Percentiles rank a stretch among this genome's conserved stretches.
phyloP scores from a whole-genome alignment of 2,329 filamentous ascomycete genomes.

The Phaeosphaeria sp. region DNA sequence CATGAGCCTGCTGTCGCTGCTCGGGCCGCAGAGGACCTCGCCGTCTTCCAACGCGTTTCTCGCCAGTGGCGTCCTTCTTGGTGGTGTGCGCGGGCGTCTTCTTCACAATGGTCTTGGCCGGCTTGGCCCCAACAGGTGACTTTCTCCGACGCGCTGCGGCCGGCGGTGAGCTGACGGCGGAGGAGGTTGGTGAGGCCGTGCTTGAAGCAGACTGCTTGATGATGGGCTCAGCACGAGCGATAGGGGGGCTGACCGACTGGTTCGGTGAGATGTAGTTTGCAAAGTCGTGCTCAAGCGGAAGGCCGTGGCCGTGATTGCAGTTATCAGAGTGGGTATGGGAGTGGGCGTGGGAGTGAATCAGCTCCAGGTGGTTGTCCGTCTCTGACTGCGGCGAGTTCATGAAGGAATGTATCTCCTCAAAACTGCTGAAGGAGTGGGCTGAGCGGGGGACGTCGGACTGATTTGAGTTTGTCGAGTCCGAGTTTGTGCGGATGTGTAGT shows the following conservation, averaged over 20 bases:
- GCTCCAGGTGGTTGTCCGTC: slow-evolving; percentile 39
- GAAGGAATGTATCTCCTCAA: slow-evolving; percentile 74
- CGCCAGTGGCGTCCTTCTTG: slow-evolving; percentile 76
- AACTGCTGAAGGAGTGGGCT: slow-evolving; percentile 76
- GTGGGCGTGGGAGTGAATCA: slow-evolving; percentile 31
- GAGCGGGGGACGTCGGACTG: slow-evolving; percentile 67
- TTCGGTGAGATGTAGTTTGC: slow-evolving; percentile 50
- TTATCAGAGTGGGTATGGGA: slow-evolving; percentile 34
- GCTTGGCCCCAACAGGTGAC: slow-evolving; percentile 75
- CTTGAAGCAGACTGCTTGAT: slow-evolving; percentile 70
- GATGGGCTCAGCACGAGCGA: slow-evolving; percentile 70
- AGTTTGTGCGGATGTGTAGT: slow-evolving; percentile 83
- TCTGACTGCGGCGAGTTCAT: slow-evolving; percentile 87
- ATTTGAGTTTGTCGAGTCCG: slow-evolving; percentile 83
- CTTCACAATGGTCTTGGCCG: slow-evolving; percentile 83
- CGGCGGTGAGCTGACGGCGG: slow-evolving; percentile 61
- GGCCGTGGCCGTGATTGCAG: slow-evolving; percentile 31
- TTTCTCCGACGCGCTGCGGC: slow-evolving; percentile 66
- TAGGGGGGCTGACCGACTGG: slow-evolving; percentile 69
- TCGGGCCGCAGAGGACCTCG: slow-evolving; percentile 90
- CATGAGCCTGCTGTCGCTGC: slow-evolving; percentile 93
- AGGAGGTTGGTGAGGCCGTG: slow-evolving; percentile 65
- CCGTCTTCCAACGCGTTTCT: slow-evolving; percentile 93
- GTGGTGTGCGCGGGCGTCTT: slow-evolving; percentile 69
- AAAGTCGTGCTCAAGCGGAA: slow-evolving; percentile 39